Evolutionary conservation across 257 asterid species (phyloP), one percentile per base, ranked within the genome.

Genomic region (Anisodus tanguticus): DNA sequence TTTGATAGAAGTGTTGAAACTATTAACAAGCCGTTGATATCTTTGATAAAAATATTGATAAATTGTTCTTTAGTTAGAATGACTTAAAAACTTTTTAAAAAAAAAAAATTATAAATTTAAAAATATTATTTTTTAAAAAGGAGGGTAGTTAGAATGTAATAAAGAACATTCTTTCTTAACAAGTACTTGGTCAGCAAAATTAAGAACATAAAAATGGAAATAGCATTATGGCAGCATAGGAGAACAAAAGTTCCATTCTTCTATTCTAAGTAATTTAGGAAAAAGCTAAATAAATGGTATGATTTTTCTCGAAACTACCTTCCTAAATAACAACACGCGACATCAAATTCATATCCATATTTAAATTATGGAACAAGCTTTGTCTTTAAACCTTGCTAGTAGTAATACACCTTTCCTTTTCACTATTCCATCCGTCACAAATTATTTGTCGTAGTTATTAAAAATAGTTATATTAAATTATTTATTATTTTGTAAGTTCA

Each of bases 321-420:
- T 43, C 31, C 26, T 64, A 62, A 31, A 45, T 45, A 51, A 4
- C 81, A 57, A 16, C 35, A 53, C 49, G 81, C 81, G 9, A n/a
- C 76, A 45, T 81, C 17, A 62, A 41, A 47, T 81, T 39, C 84
- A 43, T 67, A 39, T 81, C 62, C 60, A 19, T 59, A 41, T 62
- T 64, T 12, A 45, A 26, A 26, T 22, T 62, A 49, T n/a, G 12
- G 9, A 45, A 9, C 9, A 8, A 26, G 9, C 13, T 71, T 71
- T 72, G 12, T 60, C 39, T 81, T 31, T 51, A 67, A 67, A 37
- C 6, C 22, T 59, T 17, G 39, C 4, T 58, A 10, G 13, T 43
- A 39, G 78, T 72, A 53, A 13, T 71, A 5, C 31, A 26, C 83
- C 49, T 39, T 88, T 39, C 88, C 91, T 85, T 41, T 41, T 41